Evolutionary conservation across 176 grass and related monocot species (phyloP).

Genomic region (Ensete ventricosum): DNA sequence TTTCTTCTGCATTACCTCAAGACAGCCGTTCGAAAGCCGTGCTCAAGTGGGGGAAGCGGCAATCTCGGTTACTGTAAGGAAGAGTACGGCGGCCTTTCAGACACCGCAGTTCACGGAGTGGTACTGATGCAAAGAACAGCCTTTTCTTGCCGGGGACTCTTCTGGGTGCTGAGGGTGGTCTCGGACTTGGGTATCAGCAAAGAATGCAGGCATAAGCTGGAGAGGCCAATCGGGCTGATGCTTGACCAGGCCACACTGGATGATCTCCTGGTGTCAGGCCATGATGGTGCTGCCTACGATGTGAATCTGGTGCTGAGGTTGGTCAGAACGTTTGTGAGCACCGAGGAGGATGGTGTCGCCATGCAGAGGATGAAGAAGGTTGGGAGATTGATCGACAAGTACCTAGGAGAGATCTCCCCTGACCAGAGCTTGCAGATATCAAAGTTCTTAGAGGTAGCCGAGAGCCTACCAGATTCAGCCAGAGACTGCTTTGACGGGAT

Average conservation of each 20-base stretch:
- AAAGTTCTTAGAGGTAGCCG: conserved; percentile 68
- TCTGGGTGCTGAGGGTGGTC: conserved; percentile 60
- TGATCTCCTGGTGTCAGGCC: conserved; percentile 66
- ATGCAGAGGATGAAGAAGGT: conserved; percentile 66
- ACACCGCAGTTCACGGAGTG: conserved; percentile 78
- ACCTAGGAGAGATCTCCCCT: conserved; percentile 86
- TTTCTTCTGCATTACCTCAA: conserved; percentile 84
- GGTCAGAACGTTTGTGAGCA: conserved; percentile 57
- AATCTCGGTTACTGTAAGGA: neutral
- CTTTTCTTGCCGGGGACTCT: conserved; percentile 80
- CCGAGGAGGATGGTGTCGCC: conserved; percentile 31
- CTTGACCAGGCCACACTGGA: conserved; percentile 88
- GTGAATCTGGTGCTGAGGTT: conserved; percentile 76
- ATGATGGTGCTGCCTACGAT: conserved; percentile 52
- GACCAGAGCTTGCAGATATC: conserved; percentile 63
- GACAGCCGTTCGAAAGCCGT: conserved; percentile 21
- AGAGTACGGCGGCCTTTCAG: conserved; percentile 41
- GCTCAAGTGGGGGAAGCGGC: neutral
- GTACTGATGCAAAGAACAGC: conserved; percentile 40
- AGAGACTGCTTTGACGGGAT: conserved; percentile 84
- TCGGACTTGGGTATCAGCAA: conserved; percentile 51
- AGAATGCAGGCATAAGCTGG: conserved; percentile 58
- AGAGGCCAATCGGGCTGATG: conserved; percentile 59
- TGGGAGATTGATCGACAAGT: conserved; percentile 75
- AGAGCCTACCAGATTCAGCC: conserved; percentile 74